phyloP scores from a whole-genome alignment of 176 grass and related monocot species.

The Ananas comosus region DNA sequence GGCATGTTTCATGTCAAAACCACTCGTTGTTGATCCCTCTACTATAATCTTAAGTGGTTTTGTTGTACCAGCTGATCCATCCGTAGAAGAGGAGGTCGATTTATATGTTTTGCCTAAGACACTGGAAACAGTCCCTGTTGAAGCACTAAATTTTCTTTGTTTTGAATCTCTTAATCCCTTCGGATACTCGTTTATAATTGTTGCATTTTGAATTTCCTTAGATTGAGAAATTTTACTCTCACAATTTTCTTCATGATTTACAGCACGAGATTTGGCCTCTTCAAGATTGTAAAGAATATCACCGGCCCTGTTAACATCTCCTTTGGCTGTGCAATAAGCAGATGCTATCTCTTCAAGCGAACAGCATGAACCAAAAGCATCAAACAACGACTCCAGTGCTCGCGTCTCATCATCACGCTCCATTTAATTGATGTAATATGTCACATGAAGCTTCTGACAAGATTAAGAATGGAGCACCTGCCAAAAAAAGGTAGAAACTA shows the following conservation, averaged over 20 bases:
- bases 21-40: constrained; percentile 41
- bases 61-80: constrained; percentile 39
- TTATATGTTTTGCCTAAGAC: constrained; percentile 53
- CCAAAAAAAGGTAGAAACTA: too few species aligned
- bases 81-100: constrained; percentile 11
- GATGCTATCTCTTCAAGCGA: constrained; percentile 74
- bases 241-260: constrained; percentile 26
- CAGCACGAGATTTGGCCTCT: constrained; percentile 28
- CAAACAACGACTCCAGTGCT: constrained; percentile 59
- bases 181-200: constrained; percentile 16
- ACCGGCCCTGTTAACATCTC: constrained; percentile 57
- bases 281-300: constrained; percentile 59
- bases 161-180: constrained; percentile 38
- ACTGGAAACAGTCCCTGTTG: constrained; percentile 67
- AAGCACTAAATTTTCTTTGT: constrained; percentile 49
- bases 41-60: constrained; percentile 70
- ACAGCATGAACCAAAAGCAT: constrained; percentile 58
- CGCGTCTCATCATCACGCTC: constrained; percentile 39
- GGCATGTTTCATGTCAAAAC: constrained; percentile 23
- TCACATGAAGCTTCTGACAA: too few species aligned
- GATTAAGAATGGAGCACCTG: too few species aligned
- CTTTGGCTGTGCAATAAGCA: constrained; percentile 61
- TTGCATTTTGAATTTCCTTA: constrained; percentile 26
- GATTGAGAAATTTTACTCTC: constrained; percentile 20
- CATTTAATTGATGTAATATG: too few species aligned